Conservation (phyloP, 2,329 filamentous ascomycete genomes). For the Pyrenophora seminiperda region DNA sequence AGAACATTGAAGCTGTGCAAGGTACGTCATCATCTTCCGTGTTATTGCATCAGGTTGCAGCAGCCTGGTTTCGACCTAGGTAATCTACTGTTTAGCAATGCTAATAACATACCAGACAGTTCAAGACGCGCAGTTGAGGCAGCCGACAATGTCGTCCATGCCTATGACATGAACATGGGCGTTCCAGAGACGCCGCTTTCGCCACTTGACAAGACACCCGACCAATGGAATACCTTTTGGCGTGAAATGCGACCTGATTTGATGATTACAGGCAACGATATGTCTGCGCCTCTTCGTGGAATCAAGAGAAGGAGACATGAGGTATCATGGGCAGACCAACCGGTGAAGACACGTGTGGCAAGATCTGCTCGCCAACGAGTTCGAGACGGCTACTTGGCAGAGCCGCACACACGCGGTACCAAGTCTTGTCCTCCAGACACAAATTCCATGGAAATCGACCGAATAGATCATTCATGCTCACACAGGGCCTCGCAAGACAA, state of each 20-base stretch:
- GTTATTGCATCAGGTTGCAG: background rate
- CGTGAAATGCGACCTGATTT: conserved; percentile 51
- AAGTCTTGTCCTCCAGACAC: conserved; percentile 23
- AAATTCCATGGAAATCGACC: conserved; percentile 19
- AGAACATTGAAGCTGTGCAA: conserved; percentile 74
- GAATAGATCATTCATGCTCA: conserved; percentile 30
- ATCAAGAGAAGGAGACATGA: conserved; percentile 54
- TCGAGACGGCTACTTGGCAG: conserved; percentile 39
- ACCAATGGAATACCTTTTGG: conserved; percentile 35
- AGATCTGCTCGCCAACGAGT: conserved; percentile 34
- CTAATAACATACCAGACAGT: conserved; percentile 58
- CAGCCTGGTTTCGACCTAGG: too few relatives aligned
- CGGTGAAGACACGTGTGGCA: conserved; percentile 31
- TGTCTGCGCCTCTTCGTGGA: conserved; percentile 47
- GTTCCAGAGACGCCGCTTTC: conserved; percentile 67
- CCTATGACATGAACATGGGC: conserved; percentile 76
- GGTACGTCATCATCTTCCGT: conserved; percentile 46
- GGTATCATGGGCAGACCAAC: conserved; percentile 32
- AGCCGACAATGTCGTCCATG: conserved; percentile 76
- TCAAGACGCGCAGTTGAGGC: conserved; percentile 73
- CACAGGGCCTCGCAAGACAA: conserved; percentile 26
- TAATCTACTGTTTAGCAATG: background rate
- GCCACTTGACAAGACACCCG: conserved; percentile 42
- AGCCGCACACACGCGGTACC: conserved; percentile 26
- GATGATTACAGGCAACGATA: conserved; percentile 50